Percentiles rank a stretch among this genome's conserved stretches.
Conservation (phyloP, 1,284 basidiomycete species). For the Leccinum huronense region DNA sequence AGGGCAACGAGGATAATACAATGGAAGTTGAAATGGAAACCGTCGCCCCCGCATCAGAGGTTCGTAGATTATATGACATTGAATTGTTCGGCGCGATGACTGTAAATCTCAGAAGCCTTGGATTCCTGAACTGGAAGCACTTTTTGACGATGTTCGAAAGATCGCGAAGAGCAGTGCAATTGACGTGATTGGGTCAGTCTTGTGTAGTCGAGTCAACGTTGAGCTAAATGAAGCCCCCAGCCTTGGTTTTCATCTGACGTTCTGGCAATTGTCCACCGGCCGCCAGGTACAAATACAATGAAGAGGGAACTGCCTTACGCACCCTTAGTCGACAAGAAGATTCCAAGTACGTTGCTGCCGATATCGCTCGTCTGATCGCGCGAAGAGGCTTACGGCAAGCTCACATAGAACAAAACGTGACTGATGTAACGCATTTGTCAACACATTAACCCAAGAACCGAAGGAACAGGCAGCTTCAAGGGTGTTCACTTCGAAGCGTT, state of each 20-base stretch:
- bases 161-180: constrained; percentile 64
- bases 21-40: constrained; percentile 49
- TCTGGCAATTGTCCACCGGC: constrained; percentile 90
- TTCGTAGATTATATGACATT: constrained; percentile 14
- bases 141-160: constrained; percentile 70
- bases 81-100: constrained; percentile 14
- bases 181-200: constrained; percentile 68
- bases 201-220: constrained; percentile 1
- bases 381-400: constrained; percentile 51
- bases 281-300: constrained; percentile 55
- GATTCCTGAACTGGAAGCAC: constrained; percentile 65
- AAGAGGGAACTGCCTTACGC: constrained; percentile 59
- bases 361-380: constrained; percentile 60
- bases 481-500: constrained; percentile 71
- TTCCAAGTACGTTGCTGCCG: constrained; percentile 52
- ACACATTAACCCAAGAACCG: constrained; percentile 61
- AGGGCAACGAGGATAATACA: constrained; percentile 46
- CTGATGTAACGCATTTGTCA: constrained; percentile 56
- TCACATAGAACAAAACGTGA: constrained; percentile 62
- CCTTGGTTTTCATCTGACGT: constrained; percentile 87
- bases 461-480: constrained; percentile 75
- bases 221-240: constrained; percentile 40
- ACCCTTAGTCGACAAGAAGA: constrained; percentile 64
- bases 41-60: constrained; percentile 23
- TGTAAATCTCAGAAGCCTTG: constrained; percentile 58